Conservation (phyloP, 148 eudicot genomes). For the Silene uniflora region DNA sequence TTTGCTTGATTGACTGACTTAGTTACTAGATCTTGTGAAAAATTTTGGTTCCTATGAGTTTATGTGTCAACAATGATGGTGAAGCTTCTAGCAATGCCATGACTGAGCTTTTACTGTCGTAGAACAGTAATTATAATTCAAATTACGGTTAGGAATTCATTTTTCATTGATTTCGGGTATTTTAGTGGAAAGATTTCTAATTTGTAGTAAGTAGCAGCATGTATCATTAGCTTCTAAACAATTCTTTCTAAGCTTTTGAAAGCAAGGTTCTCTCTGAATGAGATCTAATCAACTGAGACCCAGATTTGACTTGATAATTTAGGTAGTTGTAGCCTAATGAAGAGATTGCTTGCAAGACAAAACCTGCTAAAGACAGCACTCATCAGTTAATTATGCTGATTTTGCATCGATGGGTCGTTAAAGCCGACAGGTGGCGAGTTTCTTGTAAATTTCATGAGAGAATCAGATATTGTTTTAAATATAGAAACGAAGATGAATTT, state of each 20-base stretch:
- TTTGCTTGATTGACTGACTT: not conserved
- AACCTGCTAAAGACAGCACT: too few species aligned
- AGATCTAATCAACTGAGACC: too few species aligned
- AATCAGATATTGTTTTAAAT: too few species aligned
- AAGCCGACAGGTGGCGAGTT: not conserved
- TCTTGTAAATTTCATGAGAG: not conserved
- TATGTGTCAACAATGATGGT: constrained; percentile 69
- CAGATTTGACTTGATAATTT: too few species aligned
- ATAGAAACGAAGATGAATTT: not conserved
- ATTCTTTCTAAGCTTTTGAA: not conserved
- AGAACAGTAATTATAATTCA: not conserved
- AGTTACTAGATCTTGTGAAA: too few species aligned
- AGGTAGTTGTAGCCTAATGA: too few species aligned
- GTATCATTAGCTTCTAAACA: not conserved
- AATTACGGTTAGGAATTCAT: not conserved
- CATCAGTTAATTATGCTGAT: too few species aligned
- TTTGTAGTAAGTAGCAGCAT: not conserved
- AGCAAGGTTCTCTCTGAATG: too few species aligned
- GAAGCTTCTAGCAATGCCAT: constrained; percentile 52
- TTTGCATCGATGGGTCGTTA: not conserved
- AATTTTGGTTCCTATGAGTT: too few species aligned
- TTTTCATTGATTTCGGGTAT: not conserved
- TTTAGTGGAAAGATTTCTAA: not conserved
- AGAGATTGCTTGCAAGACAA: too few species aligned
- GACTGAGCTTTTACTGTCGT: constrained; percentile 50